Conservation (phyloP, 2,329 filamentous ascomycete species). For the Fusarium sp. region DNA sequence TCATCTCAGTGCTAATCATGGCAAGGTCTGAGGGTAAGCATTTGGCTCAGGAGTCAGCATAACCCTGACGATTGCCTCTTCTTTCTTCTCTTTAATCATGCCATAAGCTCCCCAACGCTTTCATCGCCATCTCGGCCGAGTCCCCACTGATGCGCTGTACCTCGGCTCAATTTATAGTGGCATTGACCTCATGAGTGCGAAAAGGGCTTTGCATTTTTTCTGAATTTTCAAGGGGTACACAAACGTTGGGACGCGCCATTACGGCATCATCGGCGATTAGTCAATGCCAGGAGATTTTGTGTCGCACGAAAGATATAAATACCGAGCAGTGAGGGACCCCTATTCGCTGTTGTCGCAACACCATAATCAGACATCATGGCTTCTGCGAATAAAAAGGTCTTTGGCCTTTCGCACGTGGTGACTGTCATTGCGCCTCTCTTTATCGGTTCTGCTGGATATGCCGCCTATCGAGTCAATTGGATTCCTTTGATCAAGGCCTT, state of each 20-base stretch:
- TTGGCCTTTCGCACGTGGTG: slow-evolving; percentile 48
- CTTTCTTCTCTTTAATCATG: neutral
- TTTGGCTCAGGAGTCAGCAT: neutral
- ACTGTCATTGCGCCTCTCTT: slow-evolving; percentile 57
- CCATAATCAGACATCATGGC: slow-evolving; percentile 44
- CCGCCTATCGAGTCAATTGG: slow-evolving; percentile 59
- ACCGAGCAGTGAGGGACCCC: neutral
- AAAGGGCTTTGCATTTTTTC: neutral
- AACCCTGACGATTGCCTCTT: neutral
- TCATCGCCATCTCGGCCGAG: slow-evolving; percentile 4
- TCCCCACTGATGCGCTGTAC: slow-evolving; percentile 33
- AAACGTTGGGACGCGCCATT: neutral
- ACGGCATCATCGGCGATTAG: slow-evolving; percentile 11
- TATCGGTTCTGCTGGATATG: slow-evolving; percentile 59
- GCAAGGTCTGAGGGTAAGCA: neutral
- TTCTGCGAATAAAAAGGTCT: slow-evolving; percentile 50
- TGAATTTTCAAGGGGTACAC: slow-evolving; percentile 3
- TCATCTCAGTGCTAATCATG: neutral
- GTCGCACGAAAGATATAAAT: slow-evolving; percentile 7
- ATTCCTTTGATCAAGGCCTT: slow-evolving; percentile 54
- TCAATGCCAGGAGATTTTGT: neutral
- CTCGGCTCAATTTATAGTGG: slow-evolving; percentile 35
- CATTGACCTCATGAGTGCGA: slow-evolving; percentile 8
- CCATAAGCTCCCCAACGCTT: slow-evolving; percentile 17
- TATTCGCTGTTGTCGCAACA: slow-evolving; percentile 20